A percentile compares a stretch with the other conserved stretches of the same genome.
Conservation (phyloP, 2,329 filamentous ascomycete genomes). For the Penicillium griseofulvum region DNA sequence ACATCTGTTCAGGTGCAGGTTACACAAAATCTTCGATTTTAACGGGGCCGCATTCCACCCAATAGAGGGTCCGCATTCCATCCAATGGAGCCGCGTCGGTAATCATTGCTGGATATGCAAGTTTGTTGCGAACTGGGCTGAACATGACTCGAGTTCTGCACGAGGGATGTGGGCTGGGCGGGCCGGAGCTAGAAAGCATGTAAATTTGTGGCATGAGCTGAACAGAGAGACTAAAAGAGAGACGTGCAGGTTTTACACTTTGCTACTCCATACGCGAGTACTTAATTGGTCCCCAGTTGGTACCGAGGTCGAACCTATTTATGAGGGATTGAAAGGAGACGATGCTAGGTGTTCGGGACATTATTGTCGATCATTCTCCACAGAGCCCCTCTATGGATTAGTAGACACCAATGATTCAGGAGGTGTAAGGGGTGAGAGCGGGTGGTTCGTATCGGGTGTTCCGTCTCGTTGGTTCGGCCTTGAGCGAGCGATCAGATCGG, state of each 20-base stretch:
- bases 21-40: background rate
- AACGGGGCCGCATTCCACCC: constrained; percentile 7
- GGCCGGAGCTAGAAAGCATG: constrained; percentile 1
- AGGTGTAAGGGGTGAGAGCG: constrained; percentile 3
- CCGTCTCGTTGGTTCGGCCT: background rate
- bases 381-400: background rate
- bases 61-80: constrained; percentile 9
- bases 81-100: constrained; percentile 10
- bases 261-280: background rate
- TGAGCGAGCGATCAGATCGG: constrained; percentile 6
- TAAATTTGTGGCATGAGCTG: background rate
- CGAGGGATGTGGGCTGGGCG: constrained; percentile 3
- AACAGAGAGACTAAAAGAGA: constrained; percentile 5
- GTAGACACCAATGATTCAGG: constrained; percentile 1
- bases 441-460: constrained; percentile 8
- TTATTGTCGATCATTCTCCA: constrained; percentile 20
- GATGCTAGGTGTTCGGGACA: constrained; percentile 13
- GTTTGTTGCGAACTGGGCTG: constrained; percentile 14
- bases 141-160: constrained; percentile 10
- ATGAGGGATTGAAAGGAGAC: background rate
- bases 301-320: background rate
- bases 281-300: background rate
- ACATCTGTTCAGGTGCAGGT: background rate
- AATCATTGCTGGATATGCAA: constrained; percentile 10
- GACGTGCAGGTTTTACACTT: background rate